Base-by-base conservation (phyloP, 306 rosid genomes). In the Gillenia trifoliata region DNA sequence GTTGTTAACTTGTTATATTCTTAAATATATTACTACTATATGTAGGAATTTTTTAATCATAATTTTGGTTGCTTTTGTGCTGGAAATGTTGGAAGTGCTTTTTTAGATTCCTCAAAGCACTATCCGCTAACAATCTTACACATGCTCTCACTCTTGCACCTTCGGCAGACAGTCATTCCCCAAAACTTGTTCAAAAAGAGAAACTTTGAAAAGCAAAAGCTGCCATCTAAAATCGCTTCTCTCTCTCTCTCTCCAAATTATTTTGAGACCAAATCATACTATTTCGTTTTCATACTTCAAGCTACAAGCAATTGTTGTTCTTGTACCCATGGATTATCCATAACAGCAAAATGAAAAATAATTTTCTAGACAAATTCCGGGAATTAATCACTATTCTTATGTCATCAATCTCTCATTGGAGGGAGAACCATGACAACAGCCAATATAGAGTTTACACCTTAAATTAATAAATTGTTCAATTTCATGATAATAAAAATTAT, bases 131-230 rank as follows among this genome's bases (percentile, higher is more conserved):
- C 79, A 67, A 82, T 71, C 52, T 34, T 73, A 83, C 80, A 86
- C 38, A 38, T 38, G 56, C 41, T 68, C 82, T 80, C 79, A 77
- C 62, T 45, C 79, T 85, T 63, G 0, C 81, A 73, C 80, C 73
- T 71, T 45, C 66, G 38, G 85, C 84, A 71, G 88, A 88, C 90
- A 84, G 89, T 80, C 88, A 82, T 89, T 87, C 87, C 84, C 81
- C 87, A 75, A 75, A 83, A 70, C 68, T 85, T 80, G 80, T 84
- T 87, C 84, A 80, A 87, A 86, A 85, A 82, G 83, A 69, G 84
- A 78, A 84, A 75, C 85, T 82, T 89, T 86, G 40, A 83, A 91
- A 91, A 87, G 91, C 81, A 89, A 93, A 91, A 89, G 94, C 92
- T 91, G 98, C 66, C 78, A 77, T 61, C 52, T 47, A 59, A 30